A percentile compares a stretch with the other conserved stretches of the same genome.
phyloP scores from a whole-genome alignment of 495 filamentous ascomycete genomes.

The Trichoderma virens region DNA sequence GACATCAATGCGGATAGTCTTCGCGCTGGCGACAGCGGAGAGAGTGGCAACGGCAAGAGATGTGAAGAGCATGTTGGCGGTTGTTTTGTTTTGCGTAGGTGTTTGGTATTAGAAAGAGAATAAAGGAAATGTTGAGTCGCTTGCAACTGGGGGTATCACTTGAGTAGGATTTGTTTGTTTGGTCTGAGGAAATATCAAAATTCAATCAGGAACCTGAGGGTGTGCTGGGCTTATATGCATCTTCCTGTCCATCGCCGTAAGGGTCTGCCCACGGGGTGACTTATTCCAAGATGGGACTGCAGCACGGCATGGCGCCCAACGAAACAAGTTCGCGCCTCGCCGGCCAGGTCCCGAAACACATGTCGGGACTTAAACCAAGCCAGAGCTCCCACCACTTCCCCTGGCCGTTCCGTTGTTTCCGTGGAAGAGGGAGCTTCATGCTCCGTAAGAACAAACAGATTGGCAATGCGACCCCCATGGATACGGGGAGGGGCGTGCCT shows the following conservation, averaged over 20 bases:
- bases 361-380: neutral
- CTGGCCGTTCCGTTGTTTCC: neutral
- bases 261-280: neutral
- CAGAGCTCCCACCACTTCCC: neutral
- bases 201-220: neutral
- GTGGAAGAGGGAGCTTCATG: neutral
- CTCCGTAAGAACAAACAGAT: too few species aligned
- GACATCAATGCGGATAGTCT: conserved; percentile 28
- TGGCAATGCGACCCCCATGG: neutral
- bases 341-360: neutral
- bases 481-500: neutral
- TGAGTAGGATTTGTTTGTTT: neutral
- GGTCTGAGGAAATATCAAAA: neutral
- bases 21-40: conserved; percentile 17
- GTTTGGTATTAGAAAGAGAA: neutral
- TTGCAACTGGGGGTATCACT: neutral
- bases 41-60: conserved; percentile 13
- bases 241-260: neutral
- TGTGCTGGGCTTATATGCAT: conserved; percentile 4
- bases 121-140: neutral
- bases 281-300: neutral
- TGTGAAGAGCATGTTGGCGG: conserved; percentile 3
- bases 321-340: neutral
- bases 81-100: neutral
- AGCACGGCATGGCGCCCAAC: neutral